A percentile compares a stretch with the other conserved stretches of the same genome.
phyloP scores from a whole-genome alignment of 1,284 basidiomycete genomes.

The Gastroboletus turbinatus region DNA sequence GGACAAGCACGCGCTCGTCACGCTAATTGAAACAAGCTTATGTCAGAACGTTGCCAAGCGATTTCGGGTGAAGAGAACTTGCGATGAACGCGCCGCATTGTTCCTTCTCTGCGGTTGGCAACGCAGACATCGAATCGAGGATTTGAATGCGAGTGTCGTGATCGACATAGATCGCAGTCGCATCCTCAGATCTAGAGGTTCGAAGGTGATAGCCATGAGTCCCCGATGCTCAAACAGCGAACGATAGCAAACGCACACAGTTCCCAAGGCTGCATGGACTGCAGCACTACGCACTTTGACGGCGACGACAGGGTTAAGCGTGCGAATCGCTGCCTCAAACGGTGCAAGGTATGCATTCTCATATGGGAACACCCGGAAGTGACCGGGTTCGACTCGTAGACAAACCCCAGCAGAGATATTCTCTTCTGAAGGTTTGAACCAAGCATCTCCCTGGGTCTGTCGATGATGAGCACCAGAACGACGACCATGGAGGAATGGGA shows the following conservation, averaged over 20 bases:
- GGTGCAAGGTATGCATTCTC: constrained; percentile 64
- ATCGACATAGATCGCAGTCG: constrained; percentile 61
- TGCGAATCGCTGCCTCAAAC: constrained; percentile 68
- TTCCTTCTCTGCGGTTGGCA: constrained; percentile 77
- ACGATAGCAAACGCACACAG: constrained; percentile 40
- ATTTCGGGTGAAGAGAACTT: constrained; percentile 2
- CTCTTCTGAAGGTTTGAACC: constrained; percentile 52
- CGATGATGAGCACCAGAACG: neutral
- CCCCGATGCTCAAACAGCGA: neutral
- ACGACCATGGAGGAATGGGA: neutral
- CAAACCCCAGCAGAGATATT: constrained; percentile 57
- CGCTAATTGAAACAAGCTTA: constrained; percentile 43
- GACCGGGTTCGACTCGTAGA: constrained; percentile 57
- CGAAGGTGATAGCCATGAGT: neutral
- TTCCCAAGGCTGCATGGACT: constrained; percentile 74
- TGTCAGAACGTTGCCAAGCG: constrained; percentile 28
- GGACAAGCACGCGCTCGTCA: constrained; percentile 69
- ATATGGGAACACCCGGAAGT: constrained; percentile 73
- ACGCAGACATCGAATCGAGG: constrained; percentile 62
- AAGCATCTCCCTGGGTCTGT: constrained; percentile 56
- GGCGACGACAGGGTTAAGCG: constrained; percentile 77
- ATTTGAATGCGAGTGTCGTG: constrained; percentile 71
- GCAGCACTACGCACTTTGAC: constrained; percentile 79
- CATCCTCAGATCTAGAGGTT: constrained; percentile 41
- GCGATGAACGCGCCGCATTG: constrained; percentile 85